Conservation (phyloP, 2,329 filamentous ascomycete species). For the Cladosporium oxysporum region DNA sequence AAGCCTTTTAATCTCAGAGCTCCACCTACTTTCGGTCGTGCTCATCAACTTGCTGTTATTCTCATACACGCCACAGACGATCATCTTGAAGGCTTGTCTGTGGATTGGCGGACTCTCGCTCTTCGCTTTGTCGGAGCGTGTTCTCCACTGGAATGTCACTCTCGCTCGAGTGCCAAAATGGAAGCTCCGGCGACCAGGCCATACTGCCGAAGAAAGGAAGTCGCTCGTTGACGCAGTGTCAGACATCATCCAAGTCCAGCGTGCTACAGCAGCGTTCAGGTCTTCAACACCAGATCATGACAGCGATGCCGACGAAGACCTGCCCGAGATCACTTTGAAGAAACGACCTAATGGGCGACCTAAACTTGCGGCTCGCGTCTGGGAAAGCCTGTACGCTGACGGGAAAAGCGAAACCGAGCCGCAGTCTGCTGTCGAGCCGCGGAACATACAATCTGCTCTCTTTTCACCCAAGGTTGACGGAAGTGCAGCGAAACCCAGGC, state of each 20-base stretch:
- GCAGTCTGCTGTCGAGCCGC: slow-evolving; percentile 29
- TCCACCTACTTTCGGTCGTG: slow-evolving; percentile 80
- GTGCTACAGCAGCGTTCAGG: slow-evolving; percentile 31
- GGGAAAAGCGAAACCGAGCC: slow-evolving; percentile 23
- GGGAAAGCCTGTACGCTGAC: slow-evolving; percentile 10
- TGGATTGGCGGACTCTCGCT: slow-evolving; percentile 70
- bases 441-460: slow-evolving; percentile 14
- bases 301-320: slow-evolving; percentile 52
- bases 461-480: slow-evolving; percentile 18
- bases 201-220: slow-evolving; percentile 45
- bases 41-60: slow-evolving; percentile 81
- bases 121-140: slow-evolving; percentile 69
- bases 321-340: slow-evolving; percentile 14
- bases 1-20: slow-evolving; percentile 81
- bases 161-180: slow-evolving; percentile 87
- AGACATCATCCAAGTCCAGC: slow-evolving; percentile 39
- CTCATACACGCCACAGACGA: slow-evolving; percentile 61
- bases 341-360: slow-evolving; percentile 24
- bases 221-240: slow-evolving; percentile 47
- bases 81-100: slow-evolving; percentile 46
- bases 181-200: slow-evolving; percentile 69
- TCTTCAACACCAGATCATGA: slow-evolving; percentile 30
- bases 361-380: slow-evolving; percentile 24
- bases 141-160: slow-evolving; percentile 80
- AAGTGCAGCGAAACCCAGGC: slow-evolving; percentile 20